Conservation (phyloP, 2,329 filamentous ascomycete species). For the Penicillium sp. region DNA sequence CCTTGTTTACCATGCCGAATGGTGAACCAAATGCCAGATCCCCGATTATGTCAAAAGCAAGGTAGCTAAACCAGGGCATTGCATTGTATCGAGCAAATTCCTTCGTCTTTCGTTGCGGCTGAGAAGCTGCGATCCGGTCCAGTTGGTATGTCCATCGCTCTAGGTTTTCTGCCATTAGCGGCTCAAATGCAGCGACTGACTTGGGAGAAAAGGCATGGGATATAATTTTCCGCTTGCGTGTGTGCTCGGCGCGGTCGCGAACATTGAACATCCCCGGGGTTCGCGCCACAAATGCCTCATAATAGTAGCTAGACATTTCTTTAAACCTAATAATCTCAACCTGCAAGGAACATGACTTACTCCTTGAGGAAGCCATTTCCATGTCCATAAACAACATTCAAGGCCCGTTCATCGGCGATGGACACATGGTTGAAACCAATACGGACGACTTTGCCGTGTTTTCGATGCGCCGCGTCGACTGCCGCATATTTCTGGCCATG, state of each 20-base stretch:
- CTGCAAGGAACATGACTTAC: not conserved
- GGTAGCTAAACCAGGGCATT: constrained; percentile 25
- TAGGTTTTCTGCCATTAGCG: constrained; percentile 30
- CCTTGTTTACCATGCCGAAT: constrained; percentile 25
- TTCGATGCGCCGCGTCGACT: constrained; percentile 45
- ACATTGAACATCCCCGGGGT: constrained; percentile 37
- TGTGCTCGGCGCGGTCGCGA: constrained; percentile 33
- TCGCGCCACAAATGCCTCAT: constrained; percentile 35
- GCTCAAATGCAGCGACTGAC: constrained; percentile 33
- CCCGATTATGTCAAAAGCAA: constrained; percentile 24
- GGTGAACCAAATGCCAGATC: constrained; percentile 22
- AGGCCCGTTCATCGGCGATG: constrained; percentile 20
- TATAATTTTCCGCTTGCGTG: constrained; percentile 36
- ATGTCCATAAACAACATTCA: constrained; percentile 26
- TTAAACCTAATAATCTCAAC: not conserved
- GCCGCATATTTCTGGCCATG: constrained; percentile 25
- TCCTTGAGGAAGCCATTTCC: constrained; percentile 37
- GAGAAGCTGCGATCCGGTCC: constrained; percentile 14
- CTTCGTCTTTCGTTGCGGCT: not conserved
- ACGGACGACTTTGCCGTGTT: constrained; percentile 21
- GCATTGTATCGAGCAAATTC: constrained; percentile 13
- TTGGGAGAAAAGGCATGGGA: constrained; percentile 35
- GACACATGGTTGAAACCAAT: constrained; percentile 26
- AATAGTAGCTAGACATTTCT: constrained; percentile 18
- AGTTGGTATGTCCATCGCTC: constrained; percentile 20